Evolutionary conservation across 1,139 yeast genomes (phyloP).

Genomic region (Geotrichum cucujoidarum): DNA sequence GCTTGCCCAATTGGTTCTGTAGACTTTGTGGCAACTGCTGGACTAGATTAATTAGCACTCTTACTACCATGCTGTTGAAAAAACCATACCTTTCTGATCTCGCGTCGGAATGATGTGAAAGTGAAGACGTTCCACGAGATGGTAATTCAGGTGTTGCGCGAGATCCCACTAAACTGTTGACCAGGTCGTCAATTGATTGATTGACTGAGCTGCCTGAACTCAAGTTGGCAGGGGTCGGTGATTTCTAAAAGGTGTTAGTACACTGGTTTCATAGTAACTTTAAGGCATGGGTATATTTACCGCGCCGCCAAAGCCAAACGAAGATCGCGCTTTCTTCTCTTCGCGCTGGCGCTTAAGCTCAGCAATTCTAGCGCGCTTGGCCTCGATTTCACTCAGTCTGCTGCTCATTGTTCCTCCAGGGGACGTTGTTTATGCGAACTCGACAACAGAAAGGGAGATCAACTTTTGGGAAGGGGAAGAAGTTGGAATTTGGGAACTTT

Average conservation of each 20-base stretch:
- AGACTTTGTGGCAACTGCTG: conserved; percentile 6
- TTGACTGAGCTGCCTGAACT: conserved; percentile 2
- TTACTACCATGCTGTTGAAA: background rate
- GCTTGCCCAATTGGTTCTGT: background rate
- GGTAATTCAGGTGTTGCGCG: conserved; percentile 7
- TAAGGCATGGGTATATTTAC: no score
- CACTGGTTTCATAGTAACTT: background rate
- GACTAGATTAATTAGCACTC: background rate
- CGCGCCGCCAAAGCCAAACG: conserved; percentile 10
- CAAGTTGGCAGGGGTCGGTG: conserved; percentile 3
- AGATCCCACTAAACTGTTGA: conserved; percentile 24
- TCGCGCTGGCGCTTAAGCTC: conserved; percentile 41
- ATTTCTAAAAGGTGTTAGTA: conserved; percentile 6
- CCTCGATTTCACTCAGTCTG: conserved; percentile 43
- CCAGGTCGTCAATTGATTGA: conserved; percentile 25
- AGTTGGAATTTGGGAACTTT: background rate
- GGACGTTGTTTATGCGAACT: background rate
- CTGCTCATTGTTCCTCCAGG: conserved; percentile 20
- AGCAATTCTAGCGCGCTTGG: conserved; percentile 44
- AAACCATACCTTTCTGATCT: conserved; percentile 6
- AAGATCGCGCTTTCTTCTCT: conserved; percentile 22
- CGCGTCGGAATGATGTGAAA: conserved; percentile 13
- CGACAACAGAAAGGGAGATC: background rate
- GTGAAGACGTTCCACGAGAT: conserved; percentile 14
- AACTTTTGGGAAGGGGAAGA: background rate